Base-by-base conservation (phyloP, 306 rosid genomes). In the Prosopis cineraria region DNA sequence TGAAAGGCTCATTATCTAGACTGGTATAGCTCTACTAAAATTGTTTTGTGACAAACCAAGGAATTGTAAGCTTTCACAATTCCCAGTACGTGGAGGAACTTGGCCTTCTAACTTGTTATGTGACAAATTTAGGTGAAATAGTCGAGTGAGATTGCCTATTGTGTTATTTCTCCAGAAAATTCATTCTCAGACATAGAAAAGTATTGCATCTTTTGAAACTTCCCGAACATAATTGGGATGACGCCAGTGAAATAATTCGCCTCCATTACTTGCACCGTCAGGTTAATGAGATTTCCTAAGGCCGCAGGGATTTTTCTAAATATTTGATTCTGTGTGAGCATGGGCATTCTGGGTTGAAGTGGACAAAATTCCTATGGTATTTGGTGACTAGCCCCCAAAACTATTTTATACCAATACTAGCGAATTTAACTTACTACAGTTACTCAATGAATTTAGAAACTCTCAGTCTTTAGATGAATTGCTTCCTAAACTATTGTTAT, bases 221-320 rank as follows among this genome's bases (percentile, higher is more conserved):
- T 53, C 29, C 12, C 60, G 9, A 22, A 53, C 2, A 30, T 53
- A 20, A 22, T 20, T 8, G 60, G 29, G 30, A 53, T 53, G 30
- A 7, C 22, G 1, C 4, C 14, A 53, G 4, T 53, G 12, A 53
- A 22, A 53, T 2, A 20, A 22, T 53, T 53, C 13, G 0, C 0
- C 0, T 3, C 14, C 6, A 10, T 8, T 7, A 0, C 0, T 22
- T 20, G 5, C 0, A 2, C 0, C 1, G 0, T 22, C 4, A 53
- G 13, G 60, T 22, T 53, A 53, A 53, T 22, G 27, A 22, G 30
- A 12, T 53, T 53, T 53, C 29, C 30, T 9, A 53, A 22, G 0
- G 60, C 0, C 29, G 0, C 30, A 22, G 14, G 14, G 22, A 53
- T 53, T 20, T 20, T 53, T 1, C 29, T 30, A 7, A 4, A 20